A percentile compares a stretch with the other conserved stretches of the same genome.
phyloP scores from a whole-genome alignment of 352 stramenopile genomes.

The Elongisporangium undulatum region DNA sequence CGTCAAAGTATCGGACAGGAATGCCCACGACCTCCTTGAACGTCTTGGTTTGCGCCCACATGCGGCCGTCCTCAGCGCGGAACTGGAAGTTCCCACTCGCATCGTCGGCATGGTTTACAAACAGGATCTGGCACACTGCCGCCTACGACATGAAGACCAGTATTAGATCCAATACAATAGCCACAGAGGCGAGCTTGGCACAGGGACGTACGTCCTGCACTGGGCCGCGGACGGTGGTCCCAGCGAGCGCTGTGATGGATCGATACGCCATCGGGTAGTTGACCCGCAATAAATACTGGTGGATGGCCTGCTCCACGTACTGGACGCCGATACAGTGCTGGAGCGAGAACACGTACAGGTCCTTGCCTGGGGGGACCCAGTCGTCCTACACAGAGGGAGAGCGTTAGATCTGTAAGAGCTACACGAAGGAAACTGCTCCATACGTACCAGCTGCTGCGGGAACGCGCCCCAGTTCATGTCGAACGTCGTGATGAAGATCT shows the following conservation, averaged over 20 bases:
- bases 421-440: background rate
- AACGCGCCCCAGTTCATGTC: constrained; percentile 77
- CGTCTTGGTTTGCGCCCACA: constrained; percentile 71
- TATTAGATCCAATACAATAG: background rate
- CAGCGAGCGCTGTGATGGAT: constrained; percentile 76
- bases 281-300: constrained; percentile 62
- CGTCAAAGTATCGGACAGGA: constrained; percentile 79
- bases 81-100: constrained; percentile 78
- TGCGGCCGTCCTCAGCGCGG: constrained; percentile 52
- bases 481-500: constrained; percentile 79
- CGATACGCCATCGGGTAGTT: constrained; percentile 80
- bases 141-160: constrained; percentile 27
- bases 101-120: constrained; percentile 82
- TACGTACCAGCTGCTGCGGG: constrained; percentile 50
- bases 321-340: constrained; percentile 71
- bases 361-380: constrained; percentile 70
- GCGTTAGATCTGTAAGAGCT: background rate
- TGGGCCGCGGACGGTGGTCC: constrained; percentile 45
- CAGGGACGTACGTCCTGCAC: constrained; percentile 55
- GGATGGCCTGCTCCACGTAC: constrained; percentile 58
- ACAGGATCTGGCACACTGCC: constrained; percentile 78
- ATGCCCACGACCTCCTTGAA: constrained; percentile 79
- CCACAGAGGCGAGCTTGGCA: background rate
- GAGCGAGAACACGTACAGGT: constrained; percentile 83
- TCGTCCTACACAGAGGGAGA: constrained; percentile 23